These are phyloP conservation scores for Triglochin maritima DNA, from an alignment of 106 monocot genomes.

Conservation along the genomic window DNA sequence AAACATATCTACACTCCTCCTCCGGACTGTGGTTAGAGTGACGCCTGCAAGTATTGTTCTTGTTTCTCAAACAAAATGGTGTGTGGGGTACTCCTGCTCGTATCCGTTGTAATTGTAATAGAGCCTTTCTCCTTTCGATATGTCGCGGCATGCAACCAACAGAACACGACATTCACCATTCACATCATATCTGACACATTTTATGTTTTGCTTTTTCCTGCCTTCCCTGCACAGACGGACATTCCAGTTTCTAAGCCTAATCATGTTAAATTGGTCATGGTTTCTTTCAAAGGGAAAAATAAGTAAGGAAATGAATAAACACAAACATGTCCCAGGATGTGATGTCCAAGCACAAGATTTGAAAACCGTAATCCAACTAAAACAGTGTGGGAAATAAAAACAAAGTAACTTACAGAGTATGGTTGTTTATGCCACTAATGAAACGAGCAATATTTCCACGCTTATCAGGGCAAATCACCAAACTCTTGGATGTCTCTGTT, in stretches of 20 bases:
- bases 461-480: constrained; percentile 80
- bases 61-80: constrained; percentile 55
- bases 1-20: background rate
- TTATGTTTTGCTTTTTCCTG: constrained; percentile 80
- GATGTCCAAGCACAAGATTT: too few relatives aligned
- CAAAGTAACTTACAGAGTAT: background rate
- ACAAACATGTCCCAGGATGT: background rate
- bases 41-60: background rate
- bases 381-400: too few relatives aligned
- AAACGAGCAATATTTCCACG: constrained; percentile 81
- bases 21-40: background rate
- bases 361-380: too few relatives aligned
- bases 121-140: constrained; percentile 62
- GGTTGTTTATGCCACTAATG: constrained; percentile 41
- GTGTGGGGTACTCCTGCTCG: constrained; percentile 79
- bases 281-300: too few relatives aligned
- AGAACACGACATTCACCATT: constrained; percentile 66
- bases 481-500: constrained; percentile 33
- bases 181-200: constrained; percentile 82
- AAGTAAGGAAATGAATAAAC: background rate
- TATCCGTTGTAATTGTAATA: constrained; percentile 95
- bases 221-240: constrained; percentile 48
- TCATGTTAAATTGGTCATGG: too few relatives aligned
- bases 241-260: too few relatives aligned
- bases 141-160: constrained; percentile 83